phyloP scores from a whole-genome alignment of 352 stramenopile species.

The Phytophthora tubulina region DNA sequence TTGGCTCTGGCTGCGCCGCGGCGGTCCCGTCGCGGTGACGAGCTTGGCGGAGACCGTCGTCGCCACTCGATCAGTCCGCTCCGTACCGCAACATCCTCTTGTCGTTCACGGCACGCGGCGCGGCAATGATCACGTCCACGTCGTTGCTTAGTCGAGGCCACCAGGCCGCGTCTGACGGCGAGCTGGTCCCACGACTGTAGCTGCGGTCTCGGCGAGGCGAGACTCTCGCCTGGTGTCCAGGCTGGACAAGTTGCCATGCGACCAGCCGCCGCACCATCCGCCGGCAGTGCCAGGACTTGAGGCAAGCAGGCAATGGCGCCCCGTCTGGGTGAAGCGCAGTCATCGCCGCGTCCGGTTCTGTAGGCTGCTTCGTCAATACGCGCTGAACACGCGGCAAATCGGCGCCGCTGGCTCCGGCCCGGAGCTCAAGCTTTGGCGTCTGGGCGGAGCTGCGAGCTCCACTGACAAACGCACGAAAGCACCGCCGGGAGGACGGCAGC shows the following conservation, averaged over 20 bases:
- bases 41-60: constrained; percentile 25
- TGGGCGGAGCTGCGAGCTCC: constrained; percentile 7
- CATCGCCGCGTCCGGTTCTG: constrained; percentile 32
- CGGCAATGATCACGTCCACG: constrained; percentile 21
- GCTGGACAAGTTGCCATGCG: neutral
- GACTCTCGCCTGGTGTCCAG: no score
- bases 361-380: constrained; percentile 30
- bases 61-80: constrained; percentile 41
- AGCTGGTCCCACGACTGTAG: neutral
- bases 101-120: constrained; percentile 5
- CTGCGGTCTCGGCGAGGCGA: neutral
- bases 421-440: constrained; percentile 30
- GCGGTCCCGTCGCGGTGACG: constrained; percentile 3
- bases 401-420: constrained; percentile 1
- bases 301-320: neutral
- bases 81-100: constrained; percentile 20
- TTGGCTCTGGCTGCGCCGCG: constrained; percentile 23
- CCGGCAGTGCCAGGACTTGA: constrained; percentile 37
- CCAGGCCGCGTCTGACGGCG: constrained; percentile 15
- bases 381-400: constrained; percentile 38
- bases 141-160: constrained; percentile 11
- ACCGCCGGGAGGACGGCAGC: constrained; percentile 22
- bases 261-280: constrained; percentile 26
- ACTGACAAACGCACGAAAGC: constrained; percentile 29
- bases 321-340: constrained; percentile 38